Percentiles rank a stretch among this genome's conserved stretches.
Evolutionary conservation across 495 filamentous ascomycete species (phyloP).

Genomic region (Opeltia flavorubescens): DNA sequence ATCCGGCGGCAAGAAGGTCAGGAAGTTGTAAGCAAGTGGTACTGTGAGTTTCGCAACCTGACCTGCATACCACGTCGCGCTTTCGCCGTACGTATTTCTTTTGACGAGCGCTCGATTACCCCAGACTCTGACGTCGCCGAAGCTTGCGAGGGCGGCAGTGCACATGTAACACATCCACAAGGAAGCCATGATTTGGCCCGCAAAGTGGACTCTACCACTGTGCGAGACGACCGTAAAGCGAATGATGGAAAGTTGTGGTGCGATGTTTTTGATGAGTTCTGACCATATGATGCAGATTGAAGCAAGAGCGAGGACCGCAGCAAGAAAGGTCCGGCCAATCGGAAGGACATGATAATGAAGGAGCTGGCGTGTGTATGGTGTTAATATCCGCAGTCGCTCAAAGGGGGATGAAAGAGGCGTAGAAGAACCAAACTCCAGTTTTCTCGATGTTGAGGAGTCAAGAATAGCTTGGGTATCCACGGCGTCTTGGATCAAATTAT

Average conservation of each 20-base stretch:
- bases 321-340: slow-evolving; percentile 42
- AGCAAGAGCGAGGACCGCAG: slow-evolving; percentile 50
- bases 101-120: slow-evolving; percentile 80
- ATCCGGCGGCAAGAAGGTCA: slow-evolving; percentile 61
- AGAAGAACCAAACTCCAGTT: slow-evolving; percentile 54
- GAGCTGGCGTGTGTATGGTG: slow-evolving; percentile 72
- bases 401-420: slow-evolving; percentile 39
- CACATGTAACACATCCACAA: slow-evolving; percentile 93
- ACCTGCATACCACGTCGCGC: slow-evolving; percentile 85
- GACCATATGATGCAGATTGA: slow-evolving; percentile 83
- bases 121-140: slow-evolving; percentile 88
- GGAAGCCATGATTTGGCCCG: slow-evolving; percentile 69
- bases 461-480: slow-evolving; percentile 66
- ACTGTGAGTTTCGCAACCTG: slow-evolving; percentile 84
- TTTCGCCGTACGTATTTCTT: slow-evolving; percentile 80
- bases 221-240: slow-evolving; percentile 76
- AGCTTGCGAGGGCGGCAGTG: slow-evolving; percentile 65
- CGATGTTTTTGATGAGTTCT: slow-evolving; percentile 66
- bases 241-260: slow-evolving; percentile 67
- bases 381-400: slow-evolving; percentile 48
- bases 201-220: slow-evolving; percentile 63
- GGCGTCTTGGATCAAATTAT: slow-evolving; percentile 56
- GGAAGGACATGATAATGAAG: slow-evolving; percentile 60
- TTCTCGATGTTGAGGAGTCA: slow-evolving; percentile 68
- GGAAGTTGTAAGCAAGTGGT: slow-evolving; percentile 87